These are phyloP conservation scores for Adansonia grandidieri DNA, from an alignment of 441 rosid species.

Conservation along the genomic window DNA sequence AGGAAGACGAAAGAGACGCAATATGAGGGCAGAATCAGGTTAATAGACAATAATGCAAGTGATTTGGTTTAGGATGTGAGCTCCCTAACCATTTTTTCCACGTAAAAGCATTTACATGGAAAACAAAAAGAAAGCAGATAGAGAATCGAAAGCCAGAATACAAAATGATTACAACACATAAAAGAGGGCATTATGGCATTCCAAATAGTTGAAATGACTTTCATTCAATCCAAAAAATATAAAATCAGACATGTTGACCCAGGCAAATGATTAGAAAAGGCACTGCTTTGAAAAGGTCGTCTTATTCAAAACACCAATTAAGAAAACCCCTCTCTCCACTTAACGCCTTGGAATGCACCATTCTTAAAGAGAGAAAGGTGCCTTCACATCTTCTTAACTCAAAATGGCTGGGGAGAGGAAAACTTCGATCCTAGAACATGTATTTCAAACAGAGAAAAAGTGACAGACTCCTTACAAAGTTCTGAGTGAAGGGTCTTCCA, in stretches of 20 bases:
- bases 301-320: no score
- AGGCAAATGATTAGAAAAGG: not conserved
- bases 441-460: not conserved
- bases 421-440: not conserved
- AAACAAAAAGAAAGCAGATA: not conserved
- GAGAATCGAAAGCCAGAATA: slow-evolving; percentile 1
- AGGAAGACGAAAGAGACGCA: not conserved
- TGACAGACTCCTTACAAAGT: not conserved
- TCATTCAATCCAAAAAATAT: not conserved
- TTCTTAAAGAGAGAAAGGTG: no score
- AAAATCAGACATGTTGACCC: not conserved
- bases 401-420: no score
- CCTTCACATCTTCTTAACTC: no score
- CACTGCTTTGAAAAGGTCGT: not conserved
- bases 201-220: not conserved
- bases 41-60: not conserved
- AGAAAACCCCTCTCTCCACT: no score
- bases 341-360: no score
- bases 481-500: not conserved
- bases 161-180: not conserved
- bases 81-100: not conserved
- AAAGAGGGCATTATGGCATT: not conserved
- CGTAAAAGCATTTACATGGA: not conserved
- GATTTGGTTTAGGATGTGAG: not conserved
- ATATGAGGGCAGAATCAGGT: not conserved